Conservation (phyloP, 371 early-diverging fungal species). For the Syncephalastrum sp. region DNA sequence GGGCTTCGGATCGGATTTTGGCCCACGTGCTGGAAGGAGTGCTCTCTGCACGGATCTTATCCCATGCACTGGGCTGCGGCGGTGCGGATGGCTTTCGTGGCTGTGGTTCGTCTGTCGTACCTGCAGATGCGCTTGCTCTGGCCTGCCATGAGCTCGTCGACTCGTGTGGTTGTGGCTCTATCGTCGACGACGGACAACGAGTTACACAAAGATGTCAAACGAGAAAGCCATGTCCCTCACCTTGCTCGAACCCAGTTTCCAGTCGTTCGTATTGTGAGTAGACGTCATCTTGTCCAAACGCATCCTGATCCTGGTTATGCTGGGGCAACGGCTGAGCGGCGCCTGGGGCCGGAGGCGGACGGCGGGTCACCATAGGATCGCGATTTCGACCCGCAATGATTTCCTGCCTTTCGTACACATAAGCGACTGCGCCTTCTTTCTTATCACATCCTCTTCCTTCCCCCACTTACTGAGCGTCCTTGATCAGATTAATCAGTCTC, state of each 20-base stretch:
- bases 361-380: no score
- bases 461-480: constrained; percentile 43
- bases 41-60: constrained; percentile 39
- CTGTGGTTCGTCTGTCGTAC: background rate
- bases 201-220: background rate
- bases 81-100: constrained; percentile 1
- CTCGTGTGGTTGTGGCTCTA: background rate
- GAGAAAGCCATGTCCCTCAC: background rate
- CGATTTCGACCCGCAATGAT: no score
- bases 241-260: no score
- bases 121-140: no score
- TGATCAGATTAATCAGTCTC: constrained; percentile 35
- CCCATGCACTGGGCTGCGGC: constrained; percentile 37
- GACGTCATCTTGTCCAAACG: no score
- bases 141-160: no score
- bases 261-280: no score
- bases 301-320: no score
- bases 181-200: background rate
- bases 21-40: constrained; percentile 45
- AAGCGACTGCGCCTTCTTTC: no score
- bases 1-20: constrained; percentile 35
- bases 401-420: no score
- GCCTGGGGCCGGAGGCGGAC: no score
- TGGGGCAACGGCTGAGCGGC: no score
- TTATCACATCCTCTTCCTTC: background rate